Evolutionary conservation across 1,284 basidiomycete species (phyloP).

Genomic region (Polyporus tsugae): DNA sequence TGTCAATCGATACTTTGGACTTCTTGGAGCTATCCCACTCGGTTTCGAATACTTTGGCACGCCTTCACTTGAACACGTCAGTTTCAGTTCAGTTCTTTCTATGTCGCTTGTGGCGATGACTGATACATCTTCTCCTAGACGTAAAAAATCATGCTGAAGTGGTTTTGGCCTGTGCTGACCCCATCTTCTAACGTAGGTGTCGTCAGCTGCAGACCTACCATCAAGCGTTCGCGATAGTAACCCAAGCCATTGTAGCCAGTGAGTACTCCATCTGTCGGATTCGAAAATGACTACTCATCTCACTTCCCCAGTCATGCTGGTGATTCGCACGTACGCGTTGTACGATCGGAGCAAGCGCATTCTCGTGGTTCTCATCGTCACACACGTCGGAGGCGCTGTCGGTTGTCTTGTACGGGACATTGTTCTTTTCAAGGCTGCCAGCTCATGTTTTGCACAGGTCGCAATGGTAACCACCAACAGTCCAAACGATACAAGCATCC

Average conservation of each 20-base stretch:
- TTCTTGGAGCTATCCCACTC: slow-evolving; percentile 28
- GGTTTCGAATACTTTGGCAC: slow-evolving; percentile 27
- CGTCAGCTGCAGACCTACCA: slow-evolving; percentile 29
- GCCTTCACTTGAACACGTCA: slow-evolving; percentile 21
- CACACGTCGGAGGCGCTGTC: slow-evolving; percentile 24
- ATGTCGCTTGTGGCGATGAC: neutral
- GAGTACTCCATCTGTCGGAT: neutral
- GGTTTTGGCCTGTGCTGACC: neutral
- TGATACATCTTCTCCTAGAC: neutral
- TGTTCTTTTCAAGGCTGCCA: no score
- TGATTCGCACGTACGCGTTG: slow-evolving; percentile 31
- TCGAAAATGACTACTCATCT: neutral
- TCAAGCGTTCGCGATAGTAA: slow-evolving; percentile 22
- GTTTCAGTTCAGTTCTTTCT: neutral
- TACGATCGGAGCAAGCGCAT: slow-evolving; percentile 31
- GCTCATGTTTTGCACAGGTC: slow-evolving; percentile 7
- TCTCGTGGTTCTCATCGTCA: slow-evolving; percentile 24
- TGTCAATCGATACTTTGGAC: slow-evolving; percentile 27
- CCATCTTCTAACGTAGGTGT: slow-evolving; percentile 17
- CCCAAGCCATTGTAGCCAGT: slow-evolving; percentile 25
- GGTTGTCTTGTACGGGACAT: slow-evolving; percentile 21
- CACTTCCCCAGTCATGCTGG: slow-evolving; percentile 22
- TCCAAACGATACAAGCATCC: slow-evolving; percentile 15
- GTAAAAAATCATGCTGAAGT: neutral
- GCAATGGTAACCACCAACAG: slow-evolving; percentile 21